Conservation (phyloP, 805 yeast genomes). For the Candida verbasci region DNA sequence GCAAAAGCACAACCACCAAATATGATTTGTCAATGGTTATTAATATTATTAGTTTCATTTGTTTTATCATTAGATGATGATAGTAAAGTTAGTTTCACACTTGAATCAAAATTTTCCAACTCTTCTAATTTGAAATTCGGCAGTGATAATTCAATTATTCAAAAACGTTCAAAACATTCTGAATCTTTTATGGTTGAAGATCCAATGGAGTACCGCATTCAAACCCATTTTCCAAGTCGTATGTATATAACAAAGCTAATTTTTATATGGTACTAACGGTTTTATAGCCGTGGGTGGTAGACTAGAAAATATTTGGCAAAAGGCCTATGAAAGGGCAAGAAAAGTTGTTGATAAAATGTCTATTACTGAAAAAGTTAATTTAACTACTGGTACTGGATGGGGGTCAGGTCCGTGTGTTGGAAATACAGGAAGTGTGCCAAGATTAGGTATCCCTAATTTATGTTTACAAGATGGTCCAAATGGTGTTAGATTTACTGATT, state of each 20-base stretch:
- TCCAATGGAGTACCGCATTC: conserved; percentile 21
- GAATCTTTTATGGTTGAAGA: conserved; percentile 25
- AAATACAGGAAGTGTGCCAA: conserved; percentile 54
- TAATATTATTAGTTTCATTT: background rate
- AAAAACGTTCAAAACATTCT: conserved; percentile 27
- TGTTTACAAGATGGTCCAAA: conserved; percentile 63
- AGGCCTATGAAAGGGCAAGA: conserved; percentile 53
- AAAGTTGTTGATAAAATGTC: conserved; percentile 54
- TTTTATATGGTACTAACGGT: conserved; percentile 2
- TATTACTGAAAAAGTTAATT: conserved; percentile 53
- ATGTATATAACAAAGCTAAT: conserved; percentile 17
- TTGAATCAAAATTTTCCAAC: conserved; percentile 8
- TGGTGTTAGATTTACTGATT: conserved; percentile 56
- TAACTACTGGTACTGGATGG: conserved; percentile 64
- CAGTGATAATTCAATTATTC: conserved; percentile 3
- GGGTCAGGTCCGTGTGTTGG: conserved; percentile 61
- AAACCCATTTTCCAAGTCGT: conserved; percentile 36
- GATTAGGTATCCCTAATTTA: conserved; percentile 49
- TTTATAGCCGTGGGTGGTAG: conserved; percentile 41
- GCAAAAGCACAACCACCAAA: too few relatives aligned
- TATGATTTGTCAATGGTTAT: background rate
- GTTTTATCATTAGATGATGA: conserved; percentile 3
- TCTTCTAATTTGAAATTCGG: background rate
- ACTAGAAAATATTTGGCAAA: conserved; percentile 49
- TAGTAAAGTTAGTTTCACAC: conserved; percentile 4